Conservation (phyloP, 2,329 filamentous ascomycete genomes). For the Fusarium concolor region DNA sequence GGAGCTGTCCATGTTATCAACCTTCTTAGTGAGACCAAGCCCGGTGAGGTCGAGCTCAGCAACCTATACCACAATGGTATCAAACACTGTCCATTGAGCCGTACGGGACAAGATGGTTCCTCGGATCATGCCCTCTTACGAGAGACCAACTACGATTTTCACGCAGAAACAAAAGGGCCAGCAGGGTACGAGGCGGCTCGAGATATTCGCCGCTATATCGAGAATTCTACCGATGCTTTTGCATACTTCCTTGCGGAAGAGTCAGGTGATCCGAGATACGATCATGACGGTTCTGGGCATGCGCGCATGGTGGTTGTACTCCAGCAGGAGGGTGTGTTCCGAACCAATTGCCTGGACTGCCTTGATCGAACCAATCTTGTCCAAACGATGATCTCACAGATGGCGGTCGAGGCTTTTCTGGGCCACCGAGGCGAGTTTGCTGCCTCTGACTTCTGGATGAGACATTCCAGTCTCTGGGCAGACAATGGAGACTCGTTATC, state of each 20-base stretch:
- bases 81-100: slow-evolving; percentile 76
- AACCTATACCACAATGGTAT: slow-evolving; percentile 83
- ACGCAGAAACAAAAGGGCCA: slow-evolving; percentile 89
- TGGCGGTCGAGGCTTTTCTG: slow-evolving; percentile 89
- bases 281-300: slow-evolving; percentile 51
- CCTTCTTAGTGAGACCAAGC: slow-evolving; percentile 89
- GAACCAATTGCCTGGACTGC: slow-evolving; percentile 96
- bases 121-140: slow-evolving; percentile 79
- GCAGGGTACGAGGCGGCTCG: slow-evolving; percentile 91
- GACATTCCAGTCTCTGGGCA: slow-evolving; percentile 94
- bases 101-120: slow-evolving; percentile 64
- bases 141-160: slow-evolving; percentile 94
- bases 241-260: slow-evolving; percentile 91
- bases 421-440: slow-evolving; percentile 76
- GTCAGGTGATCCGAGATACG: slow-evolving; percentile 64
- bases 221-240: slow-evolving; percentile 84
- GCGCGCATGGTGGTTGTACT: slow-evolving; percentile 74
- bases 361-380: slow-evolving; percentile 95
- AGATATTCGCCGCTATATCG: slow-evolving; percentile 82
- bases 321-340: slow-evolving; percentile 94
- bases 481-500: slow-evolving; percentile 96
- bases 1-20: slow-evolving; percentile 94
- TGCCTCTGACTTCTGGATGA: slow-evolving; percentile 86
- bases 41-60: slow-evolving; percentile 86
- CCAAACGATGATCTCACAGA: slow-evolving; percentile 93